Conservation (phyloP, 495 filamentous ascomycete species). For the Hyaloscypha hepaticicola region DNA sequence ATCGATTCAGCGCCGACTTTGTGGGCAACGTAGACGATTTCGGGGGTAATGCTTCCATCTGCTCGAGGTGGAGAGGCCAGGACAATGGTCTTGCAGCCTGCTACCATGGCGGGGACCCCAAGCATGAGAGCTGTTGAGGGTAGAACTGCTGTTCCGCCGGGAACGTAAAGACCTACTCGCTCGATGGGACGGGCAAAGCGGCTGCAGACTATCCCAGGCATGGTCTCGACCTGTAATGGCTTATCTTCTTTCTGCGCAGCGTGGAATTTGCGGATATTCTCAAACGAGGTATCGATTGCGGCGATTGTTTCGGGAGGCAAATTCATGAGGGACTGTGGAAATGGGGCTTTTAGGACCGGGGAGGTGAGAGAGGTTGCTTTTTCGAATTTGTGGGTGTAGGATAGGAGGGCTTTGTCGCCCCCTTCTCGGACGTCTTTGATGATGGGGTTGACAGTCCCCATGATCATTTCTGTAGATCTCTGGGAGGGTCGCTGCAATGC, state of each 20-base stretch:
- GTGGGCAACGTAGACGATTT: conserved; percentile 98
- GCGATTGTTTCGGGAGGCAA: conserved; percentile 75
- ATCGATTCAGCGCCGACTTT: conserved; percentile 95
- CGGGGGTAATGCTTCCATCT: conserved; percentile 89
- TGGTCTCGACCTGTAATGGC: conserved; percentile 83
- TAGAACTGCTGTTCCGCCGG: conserved; percentile 92
- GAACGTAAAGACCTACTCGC: conserved; percentile 90
- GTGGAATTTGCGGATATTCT: conserved; percentile 94
- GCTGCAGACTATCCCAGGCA: conserved; percentile 94
- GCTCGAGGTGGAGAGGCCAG: conserved; percentile 86
- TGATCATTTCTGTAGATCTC: conserved; percentile 84
- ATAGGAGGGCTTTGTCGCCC: conserved; percentile 83
- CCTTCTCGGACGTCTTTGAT: conserved; percentile 76
- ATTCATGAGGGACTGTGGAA: conserved; percentile 80
- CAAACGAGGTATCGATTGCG: conserved; percentile 90
- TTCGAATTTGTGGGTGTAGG: conserved; percentile 96
- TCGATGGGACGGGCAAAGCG: conserved; percentile 93
- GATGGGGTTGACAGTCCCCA: conserved; percentile 86
- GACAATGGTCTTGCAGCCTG: conserved; percentile 94
- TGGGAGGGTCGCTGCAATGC: conserved; percentile 87
- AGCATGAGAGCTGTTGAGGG: conserved; percentile 97
- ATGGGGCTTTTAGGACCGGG: conserved; percentile 84
- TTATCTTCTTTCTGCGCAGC: conserved; percentile 80
- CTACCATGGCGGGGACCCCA: conserved; percentile 94
- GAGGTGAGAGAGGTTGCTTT: conserved; percentile 87